Evolutionary conservation across 148 eudicot species (phyloP).

Genomic region (Spergularia marina): DNA sequence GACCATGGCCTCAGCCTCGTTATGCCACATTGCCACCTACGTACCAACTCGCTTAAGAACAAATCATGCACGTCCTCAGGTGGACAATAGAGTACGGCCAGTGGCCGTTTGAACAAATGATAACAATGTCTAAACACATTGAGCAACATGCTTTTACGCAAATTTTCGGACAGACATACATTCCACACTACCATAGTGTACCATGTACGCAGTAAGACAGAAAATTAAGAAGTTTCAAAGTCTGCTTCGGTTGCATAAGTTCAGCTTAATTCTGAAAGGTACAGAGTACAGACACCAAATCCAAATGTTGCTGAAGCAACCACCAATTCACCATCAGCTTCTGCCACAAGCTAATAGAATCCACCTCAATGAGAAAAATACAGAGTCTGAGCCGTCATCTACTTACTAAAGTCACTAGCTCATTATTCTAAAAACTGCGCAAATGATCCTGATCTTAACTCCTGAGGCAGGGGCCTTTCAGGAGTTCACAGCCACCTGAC

Average conservation of each 20-base stretch:
- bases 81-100: no score
- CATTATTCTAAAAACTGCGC: slow-evolving; percentile 11
- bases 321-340: slow-evolving; percentile 15
- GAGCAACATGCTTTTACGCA: neutral
- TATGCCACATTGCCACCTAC: no score
- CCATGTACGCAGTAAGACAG: neutral
- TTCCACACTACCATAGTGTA: neutral
- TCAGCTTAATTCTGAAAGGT: slow-evolving; percentile 2
- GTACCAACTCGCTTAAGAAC: no score
- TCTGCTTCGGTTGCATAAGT: slow-evolving; percentile 6
- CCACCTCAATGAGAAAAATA: slow-evolving; percentile 1
- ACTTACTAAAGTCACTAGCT: slow-evolving; percentile 11
- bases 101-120: no score
- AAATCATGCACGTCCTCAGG: no score
- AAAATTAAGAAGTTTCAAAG: neutral
- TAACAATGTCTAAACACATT: no score
- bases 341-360: slow-evolving; percentile 18
- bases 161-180: neutral
- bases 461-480: slow-evolving; percentile 1
- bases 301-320: slow-evolving; percentile 3
- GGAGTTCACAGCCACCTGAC: neutral
- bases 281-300: slow-evolving; percentile 8
- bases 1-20: no score
- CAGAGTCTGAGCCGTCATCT: slow-evolving; percentile 2
- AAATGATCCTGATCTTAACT: neutral